phyloP scores from a whole-genome alignment of 2,329 filamentous ascomycete species.

The Aspergillus sp. region DNA sequence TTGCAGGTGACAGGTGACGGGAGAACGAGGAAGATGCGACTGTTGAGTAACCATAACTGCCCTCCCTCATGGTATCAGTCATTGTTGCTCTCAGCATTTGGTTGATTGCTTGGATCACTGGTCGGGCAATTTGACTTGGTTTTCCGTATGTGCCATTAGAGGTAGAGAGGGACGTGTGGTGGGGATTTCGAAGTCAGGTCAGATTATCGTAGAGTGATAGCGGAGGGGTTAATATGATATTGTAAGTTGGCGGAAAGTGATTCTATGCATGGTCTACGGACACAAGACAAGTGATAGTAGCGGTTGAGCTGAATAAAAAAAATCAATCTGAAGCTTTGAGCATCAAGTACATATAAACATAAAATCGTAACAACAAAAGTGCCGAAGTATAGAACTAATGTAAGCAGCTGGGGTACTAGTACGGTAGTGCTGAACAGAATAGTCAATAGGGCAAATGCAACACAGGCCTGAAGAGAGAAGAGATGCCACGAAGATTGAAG shows the following conservation, averaged over 20 bases:
- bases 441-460: neutral
- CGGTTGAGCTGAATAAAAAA: neutral
- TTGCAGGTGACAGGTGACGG: too few relatives aligned
- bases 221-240: too few relatives aligned
- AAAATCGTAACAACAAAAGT: neutral
- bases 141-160: too few relatives aligned
- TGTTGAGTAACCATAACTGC: too few relatives aligned
- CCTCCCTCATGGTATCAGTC: too few relatives aligned
- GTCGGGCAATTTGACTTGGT: too few relatives aligned
- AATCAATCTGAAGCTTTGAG: neutral
- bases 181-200: too few relatives aligned
- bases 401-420: neutral
- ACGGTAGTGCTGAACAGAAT: neutral
- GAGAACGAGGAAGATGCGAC: neutral
- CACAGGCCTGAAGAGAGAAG: neutral
- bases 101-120: too few relatives aligned
- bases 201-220: too few relatives aligned
- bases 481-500: conserved; percentile 7
- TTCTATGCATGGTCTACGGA: neutral
- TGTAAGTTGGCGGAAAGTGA: neutral
- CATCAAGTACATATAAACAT: neutral
- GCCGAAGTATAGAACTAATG: neutral
- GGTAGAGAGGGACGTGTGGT: too few relatives aligned
- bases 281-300: neutral
- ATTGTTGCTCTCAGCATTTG: too few relatives aligned